Conservation (phyloP, 2,329 filamentous ascomycete species). For the Byssothecium circinans region DNA sequence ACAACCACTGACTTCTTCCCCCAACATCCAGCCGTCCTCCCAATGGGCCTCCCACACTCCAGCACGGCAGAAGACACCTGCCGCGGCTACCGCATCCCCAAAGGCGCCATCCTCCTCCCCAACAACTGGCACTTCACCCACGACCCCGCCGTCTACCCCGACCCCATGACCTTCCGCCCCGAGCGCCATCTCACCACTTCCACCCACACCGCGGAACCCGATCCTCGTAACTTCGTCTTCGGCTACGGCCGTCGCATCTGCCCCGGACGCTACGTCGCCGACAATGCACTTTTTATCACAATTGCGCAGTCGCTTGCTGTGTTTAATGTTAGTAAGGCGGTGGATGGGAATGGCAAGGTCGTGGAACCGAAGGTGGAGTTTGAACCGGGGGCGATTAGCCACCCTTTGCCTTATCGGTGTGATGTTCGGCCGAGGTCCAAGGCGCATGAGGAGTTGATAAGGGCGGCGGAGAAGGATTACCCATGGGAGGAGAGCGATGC, state of each 20-base stretch:
- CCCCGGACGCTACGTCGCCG: constrained; percentile 47
- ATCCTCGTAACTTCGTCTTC: constrained; percentile 40
- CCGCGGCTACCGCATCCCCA: constrained; percentile 46
- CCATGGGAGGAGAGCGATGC: constrained; percentile 48
- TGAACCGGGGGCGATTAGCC: constrained; percentile 41
- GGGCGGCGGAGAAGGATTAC: constrained; percentile 36
- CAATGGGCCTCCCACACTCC: constrained; percentile 37
- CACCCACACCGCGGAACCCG: constrained; percentile 38
- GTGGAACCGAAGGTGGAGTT: constrained; percentile 42
- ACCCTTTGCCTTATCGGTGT: constrained; percentile 43
- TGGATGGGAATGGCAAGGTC: constrained; percentile 43
- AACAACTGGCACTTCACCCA: constrained; percentile 48
- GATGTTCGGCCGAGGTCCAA: constrained; percentile 41
- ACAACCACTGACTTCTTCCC: too few species aligned
- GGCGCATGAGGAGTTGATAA: constrained; percentile 38
- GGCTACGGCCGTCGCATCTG: constrained; percentile 50
- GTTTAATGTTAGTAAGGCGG: constrained; percentile 47
- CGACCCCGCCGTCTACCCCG: constrained; percentile 40
- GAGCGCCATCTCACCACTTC: constrained; percentile 45
- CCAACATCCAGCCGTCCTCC: constrained; percentile 14
- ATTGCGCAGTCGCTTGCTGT: constrained; percentile 51
- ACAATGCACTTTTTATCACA: constrained; percentile 45
- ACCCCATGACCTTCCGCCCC: constrained; percentile 47
- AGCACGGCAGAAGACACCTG: constrained; percentile 39
- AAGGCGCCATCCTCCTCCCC: constrained; percentile 39